These are phyloP conservation scores for Trichoderma asperellum DNA, from an alignment of 2,329 filamentous ascomycete species.

Conservation along the genomic window DNA sequence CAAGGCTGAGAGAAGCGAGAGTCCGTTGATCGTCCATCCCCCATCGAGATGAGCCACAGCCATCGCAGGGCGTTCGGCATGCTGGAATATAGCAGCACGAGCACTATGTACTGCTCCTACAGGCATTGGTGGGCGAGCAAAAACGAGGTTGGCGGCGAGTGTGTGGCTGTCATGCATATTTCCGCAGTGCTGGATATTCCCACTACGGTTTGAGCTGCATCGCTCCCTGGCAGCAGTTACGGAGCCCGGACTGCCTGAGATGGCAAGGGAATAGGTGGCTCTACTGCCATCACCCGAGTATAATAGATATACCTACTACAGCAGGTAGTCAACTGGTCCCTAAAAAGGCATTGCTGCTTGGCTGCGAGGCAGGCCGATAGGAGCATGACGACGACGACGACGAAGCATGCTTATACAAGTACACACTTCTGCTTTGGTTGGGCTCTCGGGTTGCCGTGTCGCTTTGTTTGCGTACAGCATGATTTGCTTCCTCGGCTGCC, in stretches of 20 bases:
- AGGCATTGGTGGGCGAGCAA: not conserved
- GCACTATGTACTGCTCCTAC: not conserved
- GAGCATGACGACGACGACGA: not conserved
- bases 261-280: not conserved
- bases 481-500: not conserved
- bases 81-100: not conserved
- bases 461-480: not conserved
- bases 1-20: constrained; percentile 16
- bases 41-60: constrained; percentile 17
- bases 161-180: constrained; percentile 24
- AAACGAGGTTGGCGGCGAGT: not conserved
- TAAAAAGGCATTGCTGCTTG: not conserved
- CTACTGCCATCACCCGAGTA: not conserved
- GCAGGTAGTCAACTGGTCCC: not conserved
- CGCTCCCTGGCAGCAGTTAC: not conserved
- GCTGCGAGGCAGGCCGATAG: not conserved
- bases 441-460: not conserved
- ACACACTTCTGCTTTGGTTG: not conserved
- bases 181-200: constrained; percentile 17
- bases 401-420: not conserved
- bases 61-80: constrained; percentile 6
- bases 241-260: not conserved
- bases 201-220: constrained; percentile 14
- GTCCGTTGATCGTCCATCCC: not conserved
- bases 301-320: not conserved